Evolutionary conservation across 495 filamentous ascomycete species (phyloP).

Genomic region (Aspergillus funiculosus): DNA sequence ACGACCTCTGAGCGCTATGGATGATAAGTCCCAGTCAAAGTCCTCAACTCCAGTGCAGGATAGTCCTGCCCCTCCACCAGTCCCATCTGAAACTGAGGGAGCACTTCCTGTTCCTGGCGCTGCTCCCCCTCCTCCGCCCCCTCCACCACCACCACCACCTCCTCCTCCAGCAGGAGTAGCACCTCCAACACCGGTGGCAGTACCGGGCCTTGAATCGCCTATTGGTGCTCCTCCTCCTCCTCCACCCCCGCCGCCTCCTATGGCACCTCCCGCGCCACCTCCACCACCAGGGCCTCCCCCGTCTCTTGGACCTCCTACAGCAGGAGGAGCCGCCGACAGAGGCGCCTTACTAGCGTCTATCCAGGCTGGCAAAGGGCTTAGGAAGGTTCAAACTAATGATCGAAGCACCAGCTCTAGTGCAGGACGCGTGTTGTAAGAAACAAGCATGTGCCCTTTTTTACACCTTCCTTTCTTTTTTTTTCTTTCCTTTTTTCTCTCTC

Average conservation of each 20-base stretch:
- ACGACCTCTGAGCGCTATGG: conserved; percentile 76
- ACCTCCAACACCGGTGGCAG: conserved; percentile 12
- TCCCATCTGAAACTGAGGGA: conserved; percentile 9
- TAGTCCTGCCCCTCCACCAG: conserved; percentile 27
- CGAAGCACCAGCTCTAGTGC: conserved; percentile 63
- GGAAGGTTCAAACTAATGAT: conserved; percentile 81
- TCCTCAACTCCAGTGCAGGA: conserved; percentile 37
- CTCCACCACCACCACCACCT: conserved; percentile 31
- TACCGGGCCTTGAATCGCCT: conserved; percentile 31
- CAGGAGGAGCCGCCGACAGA: conserved; percentile 37
- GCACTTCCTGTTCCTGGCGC: conserved; percentile 17
- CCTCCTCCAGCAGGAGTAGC: conserved; percentile 24
- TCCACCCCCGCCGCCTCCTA: conserved; percentile 42
- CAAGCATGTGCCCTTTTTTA: not conserved
- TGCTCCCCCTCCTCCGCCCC: conserved; percentile 26
- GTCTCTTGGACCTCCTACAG: conserved; percentile 51
- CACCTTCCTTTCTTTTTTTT: too few species aligned
- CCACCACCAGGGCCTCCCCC: conserved; percentile 41
- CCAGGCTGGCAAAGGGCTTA: conserved; percentile 66
- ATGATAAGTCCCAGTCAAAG: conserved; percentile 53
- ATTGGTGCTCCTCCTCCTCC: conserved; percentile 35
- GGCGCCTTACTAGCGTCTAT: conserved; percentile 74
- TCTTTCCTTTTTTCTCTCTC: too few species aligned
- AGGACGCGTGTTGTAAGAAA: conserved; percentile 63
- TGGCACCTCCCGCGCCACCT: conserved; percentile 31